These are phyloP conservation scores for Rhypophila decipiens DNA, from an alignment of 495 filamentous ascomycete genomes.

Conservation along the genomic window DNA sequence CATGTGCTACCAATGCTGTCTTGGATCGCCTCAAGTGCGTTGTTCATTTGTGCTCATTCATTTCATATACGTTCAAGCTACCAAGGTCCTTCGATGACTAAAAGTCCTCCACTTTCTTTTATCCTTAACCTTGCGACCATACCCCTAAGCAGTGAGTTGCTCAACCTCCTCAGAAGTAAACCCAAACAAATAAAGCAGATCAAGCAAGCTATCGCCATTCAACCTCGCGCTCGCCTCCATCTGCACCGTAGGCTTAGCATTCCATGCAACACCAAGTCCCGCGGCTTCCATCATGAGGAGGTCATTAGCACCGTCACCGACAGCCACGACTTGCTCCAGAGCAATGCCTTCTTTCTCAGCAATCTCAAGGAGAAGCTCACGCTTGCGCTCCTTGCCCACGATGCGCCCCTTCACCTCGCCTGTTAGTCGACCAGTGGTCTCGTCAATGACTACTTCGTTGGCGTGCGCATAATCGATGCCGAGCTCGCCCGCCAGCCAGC, in stretches of 20 bases:
- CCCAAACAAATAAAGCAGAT: conserved; percentile 81
- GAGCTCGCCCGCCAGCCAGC: conserved; percentile 73
- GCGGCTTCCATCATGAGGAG: conserved; percentile 85
- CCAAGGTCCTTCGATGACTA: no score
- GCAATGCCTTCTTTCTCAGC: conserved; percentile 65
- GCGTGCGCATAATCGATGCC: conserved; percentile 82
- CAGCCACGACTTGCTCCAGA: conserved; percentile 71
- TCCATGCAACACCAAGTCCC: conserved; percentile 86
- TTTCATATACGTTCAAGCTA: no score
- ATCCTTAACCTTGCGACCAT: background rate
- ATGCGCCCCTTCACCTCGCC: conserved; percentile 74
- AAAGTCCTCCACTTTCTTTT: background rate
- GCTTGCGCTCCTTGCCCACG: conserved; percentile 76
- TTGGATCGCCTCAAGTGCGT: no score
- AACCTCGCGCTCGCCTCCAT: conserved; percentile 73
- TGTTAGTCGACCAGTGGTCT: conserved; percentile 61
- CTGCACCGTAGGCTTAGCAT: conserved; percentile 90
- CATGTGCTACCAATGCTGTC: no score
- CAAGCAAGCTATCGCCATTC: conserved; percentile 71
- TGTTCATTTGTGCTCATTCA: no score
- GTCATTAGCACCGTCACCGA: conserved; percentile 95
- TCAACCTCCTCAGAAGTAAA: conserved; percentile 60
- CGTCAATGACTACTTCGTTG: conserved; percentile 68
- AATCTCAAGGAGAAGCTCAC: conserved; percentile 67
- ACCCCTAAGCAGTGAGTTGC: conserved; percentile 32